A percentile compares a stretch with the other conserved stretches of the same genome.
Conservation (phyloP, 2,329 filamentous ascomycete species). For the Zymoseptoria tritici region DNA sequence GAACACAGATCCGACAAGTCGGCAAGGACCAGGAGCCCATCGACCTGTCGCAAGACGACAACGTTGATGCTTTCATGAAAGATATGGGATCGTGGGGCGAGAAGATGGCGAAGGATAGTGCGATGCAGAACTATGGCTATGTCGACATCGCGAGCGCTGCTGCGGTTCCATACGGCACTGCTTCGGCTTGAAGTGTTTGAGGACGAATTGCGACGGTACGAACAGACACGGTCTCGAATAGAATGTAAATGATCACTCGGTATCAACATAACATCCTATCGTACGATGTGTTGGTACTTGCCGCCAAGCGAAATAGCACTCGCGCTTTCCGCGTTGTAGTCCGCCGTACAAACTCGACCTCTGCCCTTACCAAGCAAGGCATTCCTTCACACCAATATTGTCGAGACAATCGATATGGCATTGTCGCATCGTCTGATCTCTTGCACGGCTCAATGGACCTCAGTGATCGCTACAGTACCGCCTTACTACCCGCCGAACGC, state of each 20-base stretch:
- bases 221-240: background rate
- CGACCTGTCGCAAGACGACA: conserved; percentile 43
- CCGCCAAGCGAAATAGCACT: background rate
- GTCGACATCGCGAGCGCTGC: conserved; percentile 36
- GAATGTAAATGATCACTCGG: background rate
- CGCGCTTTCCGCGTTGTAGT: background rate
- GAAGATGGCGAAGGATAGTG: conserved; percentile 18
- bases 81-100: conserved; percentile 40
- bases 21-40: conserved; percentile 48
- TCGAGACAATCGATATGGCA: background rate
- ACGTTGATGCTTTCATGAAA: conserved; percentile 42
- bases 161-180: conserved; percentile 33
- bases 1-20: conserved; percentile 46
- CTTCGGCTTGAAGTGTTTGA: conserved; percentile 4
- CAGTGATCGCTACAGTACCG: background rate
- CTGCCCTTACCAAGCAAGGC: background rate
- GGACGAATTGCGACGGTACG: background rate
- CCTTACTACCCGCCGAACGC: background rate
- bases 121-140: conserved; percentile 16
- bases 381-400: background rate
- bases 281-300: background rate
- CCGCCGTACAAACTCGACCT: background rate
- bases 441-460: background rate
- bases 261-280: background rate
- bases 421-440: background rate